A percentile compares a stretch with the other conserved stretches of the same genome.
These are phyloP conservation scores for Paracamarosporium sp. DNA, from an alignment of 2,329 filamentous ascomycete genomes.

Conservation along the genomic window DNA sequence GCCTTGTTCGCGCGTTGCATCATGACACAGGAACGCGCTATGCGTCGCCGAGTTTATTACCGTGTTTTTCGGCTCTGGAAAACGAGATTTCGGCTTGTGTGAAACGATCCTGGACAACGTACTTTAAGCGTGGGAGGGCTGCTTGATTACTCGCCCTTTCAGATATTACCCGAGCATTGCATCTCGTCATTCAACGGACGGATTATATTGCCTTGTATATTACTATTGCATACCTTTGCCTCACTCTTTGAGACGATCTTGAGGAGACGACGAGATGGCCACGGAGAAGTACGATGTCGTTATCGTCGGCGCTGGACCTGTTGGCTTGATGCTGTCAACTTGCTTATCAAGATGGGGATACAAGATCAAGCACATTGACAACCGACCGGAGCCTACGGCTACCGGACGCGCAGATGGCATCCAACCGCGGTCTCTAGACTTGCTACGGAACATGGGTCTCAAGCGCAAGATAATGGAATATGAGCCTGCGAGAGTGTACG, in stretches of 20 bases:
- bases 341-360: conserved; percentile 93
- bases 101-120: background rate
- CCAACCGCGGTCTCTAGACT: conserved; percentile 85
- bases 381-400: conserved; percentile 80
- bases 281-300: conserved; percentile 70
- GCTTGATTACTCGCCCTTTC: conserved; percentile 1
- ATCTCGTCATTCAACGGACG: background rate
- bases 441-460: conserved; percentile 87
- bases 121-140: conserved; percentile 16
- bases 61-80: conserved; percentile 22
- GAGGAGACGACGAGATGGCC: conserved; percentile 14
- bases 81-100: conserved; percentile 18
- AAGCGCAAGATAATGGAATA: conserved; percentile 88
- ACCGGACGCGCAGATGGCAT: conserved; percentile 92
- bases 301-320: conserved; percentile 87
- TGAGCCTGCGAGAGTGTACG: conserved; percentile 83
- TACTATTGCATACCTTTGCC: background rate
- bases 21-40: background rate
- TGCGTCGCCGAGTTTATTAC: conserved; percentile 19
- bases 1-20: conserved; percentile 6
- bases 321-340: conserved; percentile 85
- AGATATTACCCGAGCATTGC: background rate
- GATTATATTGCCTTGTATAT: background rate
- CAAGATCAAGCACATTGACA: conserved; percentile 94
- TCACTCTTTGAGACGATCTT: conserved; percentile 10